phyloP scores from a whole-genome alignment of 495 filamentous ascomycete genomes.

The Penicillium roqueforti region DNA sequence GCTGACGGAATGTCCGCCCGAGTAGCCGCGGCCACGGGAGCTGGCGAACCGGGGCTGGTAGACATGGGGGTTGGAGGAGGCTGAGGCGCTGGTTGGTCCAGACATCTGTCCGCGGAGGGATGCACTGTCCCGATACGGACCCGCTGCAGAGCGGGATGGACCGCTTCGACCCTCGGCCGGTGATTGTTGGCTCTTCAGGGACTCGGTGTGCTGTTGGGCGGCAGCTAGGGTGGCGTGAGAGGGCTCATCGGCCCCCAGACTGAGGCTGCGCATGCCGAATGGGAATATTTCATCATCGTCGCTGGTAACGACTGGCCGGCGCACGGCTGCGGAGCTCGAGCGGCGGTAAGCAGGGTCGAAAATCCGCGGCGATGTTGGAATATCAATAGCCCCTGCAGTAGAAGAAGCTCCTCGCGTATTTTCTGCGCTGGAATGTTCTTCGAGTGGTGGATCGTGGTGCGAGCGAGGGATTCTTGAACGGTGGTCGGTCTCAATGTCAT shows the following conservation, averaged over 20 bases:
- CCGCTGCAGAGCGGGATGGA: conserved; percentile 39
- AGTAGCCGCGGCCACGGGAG: conserved; percentile 40
- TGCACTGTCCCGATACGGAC: conserved; percentile 37
- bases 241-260: conserved; percentile 66
- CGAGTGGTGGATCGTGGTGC: conserved; percentile 34
- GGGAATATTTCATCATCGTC: conserved; percentile 60
- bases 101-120: conserved; percentile 32
- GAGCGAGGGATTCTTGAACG: conserved; percentile 24
- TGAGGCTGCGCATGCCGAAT: conserved; percentile 70
- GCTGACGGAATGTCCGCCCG: conserved; percentile 40
- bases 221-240: conserved; percentile 55
- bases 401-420: conserved; percentile 43
- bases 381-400: conserved; percentile 69
- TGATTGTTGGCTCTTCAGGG: conserved; percentile 26
- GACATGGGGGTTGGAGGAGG: conserved; percentile 32
- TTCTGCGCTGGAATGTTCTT: conserved; percentile 36
- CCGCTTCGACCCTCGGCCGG: conserved; percentile 23
- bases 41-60: conserved; percentile 42
- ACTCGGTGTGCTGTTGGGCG: conserved; percentile 49
- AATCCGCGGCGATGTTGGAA: conserved; percentile 69
- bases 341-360: conserved; percentile 59
- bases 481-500: conserved; percentile 50
- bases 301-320: conserved; percentile 46
- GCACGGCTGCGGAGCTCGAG: conserved; percentile 76
- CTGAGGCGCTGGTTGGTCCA: conserved; percentile 37